Evolutionary conservation across 2,329 filamentous ascomycete genomes (phyloP).

Genomic region (Leptographium lundbergii): DNA sequence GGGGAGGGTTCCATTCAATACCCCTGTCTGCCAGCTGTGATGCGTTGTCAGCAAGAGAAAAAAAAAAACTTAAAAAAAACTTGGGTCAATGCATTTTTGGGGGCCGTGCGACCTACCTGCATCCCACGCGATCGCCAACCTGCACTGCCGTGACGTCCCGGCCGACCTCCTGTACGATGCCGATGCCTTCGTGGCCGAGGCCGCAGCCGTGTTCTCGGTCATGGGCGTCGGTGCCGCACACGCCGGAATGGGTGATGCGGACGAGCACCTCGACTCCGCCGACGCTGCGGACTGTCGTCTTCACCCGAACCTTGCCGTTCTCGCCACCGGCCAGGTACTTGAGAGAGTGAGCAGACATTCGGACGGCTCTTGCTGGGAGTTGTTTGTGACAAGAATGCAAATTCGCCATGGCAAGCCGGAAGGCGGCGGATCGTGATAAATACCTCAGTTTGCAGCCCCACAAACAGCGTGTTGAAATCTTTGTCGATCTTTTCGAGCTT

Average conservation of each 20-base stretch:
- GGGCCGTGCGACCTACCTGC: conserved; percentile 63
- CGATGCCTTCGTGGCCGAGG: conserved; percentile 60
- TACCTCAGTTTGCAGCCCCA: no score
- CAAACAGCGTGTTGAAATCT: no score
- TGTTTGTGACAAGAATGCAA: no score
- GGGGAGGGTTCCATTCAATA: no score
- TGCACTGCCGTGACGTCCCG: conserved; percentile 66
- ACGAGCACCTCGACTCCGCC: conserved; percentile 12
- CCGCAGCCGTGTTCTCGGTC: conserved; percentile 57
- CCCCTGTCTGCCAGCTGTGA: background rate
- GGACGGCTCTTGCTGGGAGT: background rate
- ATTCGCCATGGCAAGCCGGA: no score
- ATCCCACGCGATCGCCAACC: conserved; percentile 72
- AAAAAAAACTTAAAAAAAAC: background rate
- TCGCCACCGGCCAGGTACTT: background rate
- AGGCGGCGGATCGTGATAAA: no score
- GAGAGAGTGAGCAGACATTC: background rate
- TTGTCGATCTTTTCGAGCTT: no score
- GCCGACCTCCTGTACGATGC: conserved; percentile 70
- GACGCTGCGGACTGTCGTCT: background rate
- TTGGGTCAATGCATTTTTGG: background rate
- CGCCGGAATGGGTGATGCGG: conserved; percentile 48
- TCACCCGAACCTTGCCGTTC: background rate
- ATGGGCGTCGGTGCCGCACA: conserved; percentile 61
- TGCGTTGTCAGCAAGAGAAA: background rate